Conservation (phyloP, 768 basidiomycete species). For the Hysterangium stoloniferum region DNA sequence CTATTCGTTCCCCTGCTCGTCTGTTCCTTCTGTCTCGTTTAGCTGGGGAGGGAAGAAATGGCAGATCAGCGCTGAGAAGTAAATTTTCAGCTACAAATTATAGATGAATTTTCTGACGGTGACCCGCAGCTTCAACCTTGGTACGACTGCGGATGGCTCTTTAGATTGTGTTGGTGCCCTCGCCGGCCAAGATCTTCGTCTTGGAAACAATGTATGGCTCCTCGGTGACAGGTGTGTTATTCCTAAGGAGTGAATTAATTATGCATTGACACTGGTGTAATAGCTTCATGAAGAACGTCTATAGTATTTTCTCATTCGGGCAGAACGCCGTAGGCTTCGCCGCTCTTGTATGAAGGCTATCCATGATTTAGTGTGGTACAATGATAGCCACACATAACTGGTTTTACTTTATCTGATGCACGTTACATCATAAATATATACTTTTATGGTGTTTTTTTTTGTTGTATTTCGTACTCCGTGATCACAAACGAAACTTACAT, state of each 20-base stretch:
- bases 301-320: slow-evolving; percentile 22
- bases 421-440: no score
- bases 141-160: not conserved
- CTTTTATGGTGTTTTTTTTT: no score
- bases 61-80: not conserved
- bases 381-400: no score
- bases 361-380: no score
- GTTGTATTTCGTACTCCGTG: no score
- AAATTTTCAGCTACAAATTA: not conserved
- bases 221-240: slow-evolving; percentile 19
- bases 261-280: not conserved
- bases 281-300: slow-evolving; percentile 28
- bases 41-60: slow-evolving; percentile 2
- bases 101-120: not conserved
- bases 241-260: not conserved
- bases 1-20: slow-evolving; percentile 6
- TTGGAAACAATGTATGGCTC: slow-evolving; percentile 24
- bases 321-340: slow-evolving; percentile 21
- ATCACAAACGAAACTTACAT: no score
- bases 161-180: slow-evolving; percentile 23
- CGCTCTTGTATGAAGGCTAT: not conserved
- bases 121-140: slow-evolving; percentile 6
- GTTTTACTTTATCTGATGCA: no score
- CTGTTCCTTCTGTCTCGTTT: slow-evolving; percentile 1
- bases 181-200: slow-evolving; percentile 24